Evolutionary conservation across 2,329 filamentous ascomycete genomes (phyloP).

Genomic region (Xylaria sp.): DNA sequence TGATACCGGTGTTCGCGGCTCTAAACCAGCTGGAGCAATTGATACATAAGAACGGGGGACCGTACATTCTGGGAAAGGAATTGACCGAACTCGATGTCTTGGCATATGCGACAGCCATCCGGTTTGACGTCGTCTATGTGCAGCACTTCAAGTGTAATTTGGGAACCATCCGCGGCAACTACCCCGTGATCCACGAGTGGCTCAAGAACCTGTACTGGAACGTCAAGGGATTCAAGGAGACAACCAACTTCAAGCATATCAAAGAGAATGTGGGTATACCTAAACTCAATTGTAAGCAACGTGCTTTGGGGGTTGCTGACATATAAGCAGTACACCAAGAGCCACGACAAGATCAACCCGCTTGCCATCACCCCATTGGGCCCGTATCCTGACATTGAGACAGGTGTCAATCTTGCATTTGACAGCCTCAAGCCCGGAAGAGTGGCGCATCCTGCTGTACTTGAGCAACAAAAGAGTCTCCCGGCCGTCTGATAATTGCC

Average conservation of each 20-base stretch:
- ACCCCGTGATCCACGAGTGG: constrained; percentile 64
- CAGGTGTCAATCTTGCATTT: constrained; percentile 53
- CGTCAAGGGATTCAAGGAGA: constrained; percentile 55
- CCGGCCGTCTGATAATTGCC: constrained; percentile 10
- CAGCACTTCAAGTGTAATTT: constrained; percentile 71
- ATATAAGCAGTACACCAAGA: constrained; percentile 50
- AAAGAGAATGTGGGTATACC: constrained; percentile 57
- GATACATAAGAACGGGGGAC: constrained; percentile 42
- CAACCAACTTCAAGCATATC: constrained; percentile 68
- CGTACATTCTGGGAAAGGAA: constrained; percentile 56
- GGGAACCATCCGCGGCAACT: constrained; percentile 61
- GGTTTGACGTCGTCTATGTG: constrained; percentile 64
- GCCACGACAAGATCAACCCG: constrained; percentile 62
- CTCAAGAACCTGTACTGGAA: constrained; percentile 62
- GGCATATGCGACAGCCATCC: constrained; percentile 59
- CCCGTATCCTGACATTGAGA: constrained; percentile 61
- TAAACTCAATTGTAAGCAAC: neutral
- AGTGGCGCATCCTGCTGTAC: constrained; percentile 46
- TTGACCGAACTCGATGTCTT: constrained; percentile 64
- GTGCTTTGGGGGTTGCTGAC: constrained; percentile 1
- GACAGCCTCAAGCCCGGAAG: constrained; percentile 49
- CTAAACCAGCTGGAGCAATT: constrained; percentile 61
- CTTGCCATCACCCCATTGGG: constrained; percentile 64
- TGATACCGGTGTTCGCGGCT: constrained; percentile 59
- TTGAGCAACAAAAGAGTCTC: constrained; percentile 37